A percentile compares a stretch with the other conserved stretches of the same genome.
These are phyloP conservation scores for Chrysanthemum seticuspe DNA, from an alignment of 129 eudicot genomes.

Conservation along the genomic window DNA sequence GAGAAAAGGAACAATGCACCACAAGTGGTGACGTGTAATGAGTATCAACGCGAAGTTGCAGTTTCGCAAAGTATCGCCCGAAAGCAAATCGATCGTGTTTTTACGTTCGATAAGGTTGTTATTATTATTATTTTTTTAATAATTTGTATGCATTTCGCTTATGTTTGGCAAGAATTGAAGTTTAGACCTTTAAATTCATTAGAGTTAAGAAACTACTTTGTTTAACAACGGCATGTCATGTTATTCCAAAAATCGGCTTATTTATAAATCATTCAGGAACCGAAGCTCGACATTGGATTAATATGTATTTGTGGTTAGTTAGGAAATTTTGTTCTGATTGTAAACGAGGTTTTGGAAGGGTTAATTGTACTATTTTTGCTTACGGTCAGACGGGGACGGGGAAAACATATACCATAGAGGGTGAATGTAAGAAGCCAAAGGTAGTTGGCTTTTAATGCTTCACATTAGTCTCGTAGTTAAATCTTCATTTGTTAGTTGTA, in stretches of 20 bases:
- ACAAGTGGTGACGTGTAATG: slow-evolving; percentile 82
- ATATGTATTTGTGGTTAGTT: too few species aligned
- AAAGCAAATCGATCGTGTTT: slow-evolving; percentile 81
- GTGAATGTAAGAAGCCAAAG: slow-evolving; percentile 90
- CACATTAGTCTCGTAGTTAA: too few species aligned
- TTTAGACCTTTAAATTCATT: too few species aligned
- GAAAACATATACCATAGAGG: slow-evolving; percentile 97
- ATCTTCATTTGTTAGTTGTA: not conserved
- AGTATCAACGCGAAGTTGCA: slow-evolving; percentile 72
- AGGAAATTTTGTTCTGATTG: slow-evolving; percentile 60
- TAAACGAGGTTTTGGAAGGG: slow-evolving; percentile 90
- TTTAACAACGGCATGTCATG: too few species aligned
- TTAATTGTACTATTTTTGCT: slow-evolving; percentile 94
- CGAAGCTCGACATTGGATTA: too few species aligned
- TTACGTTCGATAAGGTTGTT: slow-evolving; percentile 72
- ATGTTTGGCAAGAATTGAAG: too few species aligned
- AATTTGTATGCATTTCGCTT: not conserved
- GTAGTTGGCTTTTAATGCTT: slow-evolving; percentile 31
- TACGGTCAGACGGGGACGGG: slow-evolving; percentile 99
- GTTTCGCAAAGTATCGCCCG: slow-evolving; percentile 90
- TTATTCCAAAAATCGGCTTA: too few species aligned
- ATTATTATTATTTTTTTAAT: not conserved
- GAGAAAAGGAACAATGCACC: slow-evolving; percentile 87
- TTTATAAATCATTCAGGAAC: too few species aligned
- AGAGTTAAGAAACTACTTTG: too few species aligned